Base-by-base conservation (phyloP, 139 green algal species). In the Haematococcus lacustris region DNA sequence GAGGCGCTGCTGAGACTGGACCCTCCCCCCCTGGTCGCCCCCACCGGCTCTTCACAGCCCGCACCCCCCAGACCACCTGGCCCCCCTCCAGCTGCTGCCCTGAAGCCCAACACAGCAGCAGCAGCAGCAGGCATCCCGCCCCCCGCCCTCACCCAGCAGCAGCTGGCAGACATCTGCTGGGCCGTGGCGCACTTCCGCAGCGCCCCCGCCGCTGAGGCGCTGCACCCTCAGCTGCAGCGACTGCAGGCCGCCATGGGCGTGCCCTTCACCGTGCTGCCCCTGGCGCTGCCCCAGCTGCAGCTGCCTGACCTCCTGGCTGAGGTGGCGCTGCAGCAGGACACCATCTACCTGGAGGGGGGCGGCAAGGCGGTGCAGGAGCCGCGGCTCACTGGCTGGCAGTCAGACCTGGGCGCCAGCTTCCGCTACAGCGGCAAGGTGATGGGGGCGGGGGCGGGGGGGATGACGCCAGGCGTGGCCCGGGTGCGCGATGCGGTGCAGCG, bases 391-490 rank as follows among this genome's bases (percentile, higher is more conserved):
- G 80, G 74, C 3, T 86, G 80, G 80, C 80, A 83, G 74, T 80
- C 71, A 2, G 77, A 83, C 61, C 79, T 86, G 21, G 80, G 74
- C 0, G 77, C 80, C 2, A 83, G 74, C 0, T 86, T 86, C 59
- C 65, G 50, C 23, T 86, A 86, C 64, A 76, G 57, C 50, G 77
- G 81, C 32, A 86, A 86, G 66, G 75, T 80, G 32, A 86, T 86
- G 81, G 43, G 9, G 9, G 43, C 17, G 43, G 9, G 9, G 43
- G 17, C 43, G 9, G 43, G 43, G 9, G 9, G 9, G 43, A 17
- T 53, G 43, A 9, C 43, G 43, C 9, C 17, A 9, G 43, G 43
- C 17, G 43, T 53, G 43, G 38, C 57, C 6, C 64, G 81, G 77
- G 81, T 83, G 34, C 74, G 81, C 1, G 77, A 82, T 39, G 47